Evolutionary conservation across 495 filamentous ascomycete genomes (phyloP).

Genomic region (Letharia columbiana): DNA sequence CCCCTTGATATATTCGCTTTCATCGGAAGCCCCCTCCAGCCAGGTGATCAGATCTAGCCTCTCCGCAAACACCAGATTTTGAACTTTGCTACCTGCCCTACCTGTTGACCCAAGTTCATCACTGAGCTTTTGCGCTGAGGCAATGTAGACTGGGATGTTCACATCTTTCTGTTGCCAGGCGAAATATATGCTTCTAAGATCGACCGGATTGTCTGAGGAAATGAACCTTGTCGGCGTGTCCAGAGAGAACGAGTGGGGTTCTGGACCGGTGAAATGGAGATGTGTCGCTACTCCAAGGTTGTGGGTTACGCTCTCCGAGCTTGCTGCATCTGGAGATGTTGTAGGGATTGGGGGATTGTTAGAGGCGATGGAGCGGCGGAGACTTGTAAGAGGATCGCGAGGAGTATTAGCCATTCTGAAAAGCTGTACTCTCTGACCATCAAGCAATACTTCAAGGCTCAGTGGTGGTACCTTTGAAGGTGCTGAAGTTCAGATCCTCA

Average conservation of each 20-base stretch:
- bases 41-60: constrained; percentile 82
- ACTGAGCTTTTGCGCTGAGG: constrained; percentile 68
- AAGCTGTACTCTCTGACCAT: background rate
- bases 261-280: constrained; percentile 62
- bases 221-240: constrained; percentile 75
- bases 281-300: constrained; percentile 71
- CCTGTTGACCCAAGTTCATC: constrained; percentile 59
- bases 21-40: constrained; percentile 81
- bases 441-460: background rate
- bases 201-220: constrained; percentile 61
- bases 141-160: constrained; percentile 81
- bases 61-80: constrained; percentile 83
- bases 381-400: constrained; percentile 63
- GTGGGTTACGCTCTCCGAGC: constrained; percentile 31
- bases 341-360: constrained; percentile 58
- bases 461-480: background rate
- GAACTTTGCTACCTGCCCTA: constrained; percentile 47
- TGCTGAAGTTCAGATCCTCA: background rate
- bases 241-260: constrained; percentile 60
- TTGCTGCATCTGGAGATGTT: constrained; percentile 49
- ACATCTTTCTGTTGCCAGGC: constrained; percentile 88
- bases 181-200: constrained; percentile 90
- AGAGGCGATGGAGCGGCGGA: constrained; percentile 68
- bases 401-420: background rate
- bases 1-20: constrained; percentile 84